Evolutionary conservation across 2,329 filamentous ascomycete species (phyloP).

Genomic region (Penicillium brasilianum): DNA sequence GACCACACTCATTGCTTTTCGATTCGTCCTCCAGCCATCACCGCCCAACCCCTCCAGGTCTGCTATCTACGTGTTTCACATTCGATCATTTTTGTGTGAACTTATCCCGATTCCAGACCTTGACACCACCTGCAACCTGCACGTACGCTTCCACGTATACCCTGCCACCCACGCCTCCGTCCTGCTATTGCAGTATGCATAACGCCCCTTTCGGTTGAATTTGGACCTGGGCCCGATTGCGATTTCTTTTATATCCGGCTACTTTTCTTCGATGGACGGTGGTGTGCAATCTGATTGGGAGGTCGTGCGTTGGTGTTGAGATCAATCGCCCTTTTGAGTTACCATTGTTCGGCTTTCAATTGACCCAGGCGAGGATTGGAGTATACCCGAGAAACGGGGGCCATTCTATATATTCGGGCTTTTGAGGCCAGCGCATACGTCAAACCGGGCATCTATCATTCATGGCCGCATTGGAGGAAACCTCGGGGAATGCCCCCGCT

Average conservation of each 20-base stretch:
- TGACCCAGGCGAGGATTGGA: background rate
- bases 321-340: slow-evolving; percentile 2
- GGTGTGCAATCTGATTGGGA: slow-evolving; percentile 18
- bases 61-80: background rate
- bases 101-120: background rate
- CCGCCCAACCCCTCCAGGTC: background rate
- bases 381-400: background rate
- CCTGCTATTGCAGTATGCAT: slow-evolving; percentile 12
- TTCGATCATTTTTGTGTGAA: background rate
- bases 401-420: background rate
- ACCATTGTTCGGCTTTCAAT: background rate
- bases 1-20: background rate
- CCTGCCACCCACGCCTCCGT: too few species aligned
- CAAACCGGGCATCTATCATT: background rate
- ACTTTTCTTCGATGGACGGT: slow-evolving; percentile 20
- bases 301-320: slow-evolving; percentile 2
- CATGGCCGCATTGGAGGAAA: slow-evolving; percentile 4
- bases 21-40: slow-evolving; percentile 16
- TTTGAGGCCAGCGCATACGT: too few species aligned
- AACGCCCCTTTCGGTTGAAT: slow-evolving; percentile 4
- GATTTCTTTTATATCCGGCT: slow-evolving; percentile 25
- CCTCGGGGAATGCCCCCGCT: slow-evolving; percentile 6
- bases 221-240: slow-evolving; percentile 13
- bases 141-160: background rate
- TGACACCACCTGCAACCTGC: background rate